A percentile compares a stretch with the other conserved stretches of the same genome.
Evolutionary conservation across 345 rosid genomes (phyloP).

Genomic region (Citrus glauca): DNA sequence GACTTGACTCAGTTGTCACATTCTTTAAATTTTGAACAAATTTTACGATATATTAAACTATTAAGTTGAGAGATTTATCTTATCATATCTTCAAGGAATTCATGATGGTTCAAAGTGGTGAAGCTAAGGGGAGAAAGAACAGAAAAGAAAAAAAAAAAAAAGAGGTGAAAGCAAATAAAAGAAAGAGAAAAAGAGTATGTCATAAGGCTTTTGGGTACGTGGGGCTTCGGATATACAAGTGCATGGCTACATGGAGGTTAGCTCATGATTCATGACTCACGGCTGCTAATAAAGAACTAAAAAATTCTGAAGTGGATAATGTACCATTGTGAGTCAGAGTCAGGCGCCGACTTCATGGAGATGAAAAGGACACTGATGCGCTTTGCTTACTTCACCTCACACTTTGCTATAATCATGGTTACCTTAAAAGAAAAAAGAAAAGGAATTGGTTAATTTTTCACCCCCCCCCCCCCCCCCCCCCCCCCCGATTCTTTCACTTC

Average conservation of each 20-base stretch:
- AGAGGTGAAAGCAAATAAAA: too few species aligned
- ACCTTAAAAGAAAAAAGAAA: background rate
- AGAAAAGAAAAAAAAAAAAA: too few species aligned
- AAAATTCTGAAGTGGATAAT: background rate
- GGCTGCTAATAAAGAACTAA: background rate
- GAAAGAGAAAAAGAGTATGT: too few species aligned
- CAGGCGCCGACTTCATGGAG: conserved; percentile 7
- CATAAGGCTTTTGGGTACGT: background rate
- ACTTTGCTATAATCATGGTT: background rate
- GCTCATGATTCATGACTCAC: background rate
- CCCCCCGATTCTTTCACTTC: too few species aligned
- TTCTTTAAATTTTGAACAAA: too few species aligned
- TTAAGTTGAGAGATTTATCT: too few species aligned
- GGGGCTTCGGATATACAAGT: background rate
- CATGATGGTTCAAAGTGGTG: too few species aligned
- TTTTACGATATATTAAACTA: too few species aligned
- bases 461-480: rapidly evolving
- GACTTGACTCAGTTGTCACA: too few species aligned
- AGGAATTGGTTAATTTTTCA: too few species aligned
- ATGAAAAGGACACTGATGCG: background rate
- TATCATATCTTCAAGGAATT: too few species aligned
- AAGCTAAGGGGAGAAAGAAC: too few species aligned
- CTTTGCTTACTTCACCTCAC: conserved; percentile 2
- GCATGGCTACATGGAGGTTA: background rate
- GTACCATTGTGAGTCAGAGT: background rate